Evolutionary conservation across 495 filamentous ascomycete genomes (phyloP), one percentile per base, ranked within the genome.

Genomic region (Trichoderma asperelloides): DNA sequence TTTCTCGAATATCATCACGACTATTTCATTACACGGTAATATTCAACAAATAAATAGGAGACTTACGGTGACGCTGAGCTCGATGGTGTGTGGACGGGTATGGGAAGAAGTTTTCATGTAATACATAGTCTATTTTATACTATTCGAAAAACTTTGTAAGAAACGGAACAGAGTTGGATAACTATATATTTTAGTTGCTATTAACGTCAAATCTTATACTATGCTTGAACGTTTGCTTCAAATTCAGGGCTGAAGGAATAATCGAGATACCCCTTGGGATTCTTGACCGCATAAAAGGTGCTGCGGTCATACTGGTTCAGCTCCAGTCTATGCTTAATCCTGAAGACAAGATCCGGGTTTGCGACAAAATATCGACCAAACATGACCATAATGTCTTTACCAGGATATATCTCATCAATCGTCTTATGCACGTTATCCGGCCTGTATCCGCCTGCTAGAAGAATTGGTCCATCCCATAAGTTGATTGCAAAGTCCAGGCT

Each of bases 281-380:
- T 74, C 8, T 70, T 73, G 8, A 51, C 18, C 1, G 69, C 13
- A 69, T 91, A 91, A 69, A 91, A 90, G 0, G 77, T 80, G 0
- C 79, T 71, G 1, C 86, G 74, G 63, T 89, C 69, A 70, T 89
- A 89, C 33, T 71, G 68, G 13, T 69, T 73, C 23, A 90, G 72
- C 21, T 76, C 71, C 25, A 89, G 74, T 0, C 80, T 82, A 37
- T 85, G 70, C 74, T 82, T 70, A 6, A 91, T 64, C 40, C 85
- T 76, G 70, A 81, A 89, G 4, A 82, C 78, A 62, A 92, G 72
- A 73, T 92, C 89, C 7, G 89, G 89, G 66, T 87, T 91, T 51
- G 87, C 77, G 37, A 88, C 87, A 66, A 85, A 92, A 39, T 75
- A 78, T 33, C 86, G 73, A 5, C 88, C 88, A 74, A 88, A 87